phyloP scores from a whole-genome alignment of 345 rosid genomes.

The Lepidium africanum region DNA sequence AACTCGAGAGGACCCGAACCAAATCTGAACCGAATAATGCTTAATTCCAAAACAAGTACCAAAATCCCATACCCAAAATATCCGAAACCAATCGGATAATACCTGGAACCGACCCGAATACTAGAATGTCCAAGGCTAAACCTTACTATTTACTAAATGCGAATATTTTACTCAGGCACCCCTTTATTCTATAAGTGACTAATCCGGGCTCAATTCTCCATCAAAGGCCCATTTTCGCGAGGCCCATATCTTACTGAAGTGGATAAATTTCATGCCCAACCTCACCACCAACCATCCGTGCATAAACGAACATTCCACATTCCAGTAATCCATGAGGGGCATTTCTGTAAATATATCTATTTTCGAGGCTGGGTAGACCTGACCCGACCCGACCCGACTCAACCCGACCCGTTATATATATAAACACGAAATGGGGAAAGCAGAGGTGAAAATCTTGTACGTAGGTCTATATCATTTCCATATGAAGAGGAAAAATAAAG shows the following conservation, averaged over 20 bases:
- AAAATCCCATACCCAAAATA: too few species aligned
- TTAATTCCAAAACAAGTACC: too few species aligned
- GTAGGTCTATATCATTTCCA: conserved; percentile 21
- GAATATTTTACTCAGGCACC: neutral
- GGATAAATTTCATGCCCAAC: neutral
- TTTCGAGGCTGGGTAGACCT: neutral
- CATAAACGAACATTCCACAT: conserved; percentile 1
- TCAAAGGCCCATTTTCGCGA: neutral
- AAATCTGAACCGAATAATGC: too few species aligned
- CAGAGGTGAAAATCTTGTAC: conserved; percentile 13
- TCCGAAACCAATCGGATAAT: too few species aligned
- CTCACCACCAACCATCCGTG: neutral
- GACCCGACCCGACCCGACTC: neutral
- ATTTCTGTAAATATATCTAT: neutral
- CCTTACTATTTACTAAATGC: neutral
- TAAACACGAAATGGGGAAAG: conserved; percentile 9
- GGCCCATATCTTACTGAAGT: neutral
- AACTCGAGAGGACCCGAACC: too few species aligned
- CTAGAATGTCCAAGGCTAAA: too few species aligned
- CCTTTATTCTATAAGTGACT: neutral
- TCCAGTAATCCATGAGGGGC: neutral
- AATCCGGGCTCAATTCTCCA: neutral
- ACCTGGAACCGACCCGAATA: too few species aligned
- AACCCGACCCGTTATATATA: neutral
- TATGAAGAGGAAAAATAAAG: neutral